Evolutionary conservation across 2,329 filamentous ascomycete species (phyloP), one percentile per base, ranked within the genome.

Genomic region (Arachnopeziza araneosa): DNA sequence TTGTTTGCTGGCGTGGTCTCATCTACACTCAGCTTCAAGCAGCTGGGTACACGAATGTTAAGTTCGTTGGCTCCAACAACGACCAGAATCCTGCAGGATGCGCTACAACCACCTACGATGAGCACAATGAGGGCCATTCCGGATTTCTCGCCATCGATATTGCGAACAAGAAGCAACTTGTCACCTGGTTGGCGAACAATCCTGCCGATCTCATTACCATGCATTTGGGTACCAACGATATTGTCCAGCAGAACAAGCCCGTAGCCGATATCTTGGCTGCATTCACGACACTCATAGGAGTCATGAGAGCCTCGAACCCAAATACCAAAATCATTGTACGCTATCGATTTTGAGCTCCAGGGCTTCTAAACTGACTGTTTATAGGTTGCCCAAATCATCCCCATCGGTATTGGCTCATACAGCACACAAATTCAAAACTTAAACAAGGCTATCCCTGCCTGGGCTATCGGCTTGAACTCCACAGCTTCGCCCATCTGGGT

Each of bases 211-310:
- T 79, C 17, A 75, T 79, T 14, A 75, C 74, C 69, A 77, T 78
- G 67, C 77, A 77, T 74, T 70, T 79, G 5, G 77, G 77, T 44
- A 79, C 77, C 2, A 78, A 79, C 63, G 77, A 79, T 63, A 72
- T 79, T 65, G 17, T 22, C 17, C 21, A 24, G 14, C 36, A 44
- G 36, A 52, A 24, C 14, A 22, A 24, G 24, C 4, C 21, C 4
- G 24, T 24, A 9, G 14, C 21, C n/a, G 50, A 52, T 52, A 52
- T 52, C 24, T 23, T 52, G 21, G 21, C 50, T 22, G 50, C 50
- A 22, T 52, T 23, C 21, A 21, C 50, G 6, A 52, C 21, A 14
- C 21, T 52, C 3, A 17, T 52, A 4, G 50, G 21, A 14, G 50
- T 23, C 10, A 52, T 52, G 50, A 22, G 50, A 23, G 50, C 50